phyloP scores from a whole-genome alignment of 129 eudicot species.

The Chrysanthemum makinoi region DNA sequence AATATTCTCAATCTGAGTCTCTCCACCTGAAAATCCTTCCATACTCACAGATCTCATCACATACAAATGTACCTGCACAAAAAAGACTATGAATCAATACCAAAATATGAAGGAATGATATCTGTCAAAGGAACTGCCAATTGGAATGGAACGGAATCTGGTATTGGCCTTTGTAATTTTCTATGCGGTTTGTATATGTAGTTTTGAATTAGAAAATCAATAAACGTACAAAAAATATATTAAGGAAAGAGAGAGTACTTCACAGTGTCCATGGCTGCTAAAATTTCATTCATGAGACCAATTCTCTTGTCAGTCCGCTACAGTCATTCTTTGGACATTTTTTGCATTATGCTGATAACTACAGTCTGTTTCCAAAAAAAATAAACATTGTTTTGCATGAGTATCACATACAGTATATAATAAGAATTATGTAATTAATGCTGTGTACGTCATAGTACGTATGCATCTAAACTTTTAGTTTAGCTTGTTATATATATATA shows the following conservation, averaged over 20 bases:
- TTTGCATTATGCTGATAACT: slow-evolving; percentile 89
- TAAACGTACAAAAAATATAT: too few relatives aligned
- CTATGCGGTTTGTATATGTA: too few relatives aligned
- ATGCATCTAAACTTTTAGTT: too few relatives aligned
- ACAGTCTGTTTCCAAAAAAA: slow-evolving; percentile 53
- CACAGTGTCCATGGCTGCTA: slow-evolving; percentile 97
- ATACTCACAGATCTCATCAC: slow-evolving; percentile 30
- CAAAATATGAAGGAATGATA: slow-evolving; percentile 3
- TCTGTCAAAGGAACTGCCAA: too few relatives aligned
- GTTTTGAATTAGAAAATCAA: too few relatives aligned
- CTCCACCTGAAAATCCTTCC: slow-evolving; percentile 34
- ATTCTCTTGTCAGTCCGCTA: slow-evolving; percentile 90
- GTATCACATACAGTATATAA: not conserved
- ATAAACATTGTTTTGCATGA: not conserved
- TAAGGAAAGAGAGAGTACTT: slow-evolving; percentile 44
- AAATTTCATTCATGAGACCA: slow-evolving; percentile 88
- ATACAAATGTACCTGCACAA: slow-evolving; percentile 36
- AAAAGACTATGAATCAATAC: slow-evolving; percentile 10
- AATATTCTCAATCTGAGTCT: slow-evolving; percentile 44
- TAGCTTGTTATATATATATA: too few relatives aligned
- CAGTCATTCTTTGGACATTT: slow-evolving; percentile 82
- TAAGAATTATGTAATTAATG: not conserved
- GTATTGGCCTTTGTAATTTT: not conserved
- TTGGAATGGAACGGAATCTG: not conserved
- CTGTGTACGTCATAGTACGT: slow-evolving; percentile 32